A percentile compares a stretch with the other conserved stretches of the same genome.
Evolutionary conservation across 2,329 filamentous ascomycete species (phyloP).

Genomic region (Sporothrix euskadiensis): DNA sequence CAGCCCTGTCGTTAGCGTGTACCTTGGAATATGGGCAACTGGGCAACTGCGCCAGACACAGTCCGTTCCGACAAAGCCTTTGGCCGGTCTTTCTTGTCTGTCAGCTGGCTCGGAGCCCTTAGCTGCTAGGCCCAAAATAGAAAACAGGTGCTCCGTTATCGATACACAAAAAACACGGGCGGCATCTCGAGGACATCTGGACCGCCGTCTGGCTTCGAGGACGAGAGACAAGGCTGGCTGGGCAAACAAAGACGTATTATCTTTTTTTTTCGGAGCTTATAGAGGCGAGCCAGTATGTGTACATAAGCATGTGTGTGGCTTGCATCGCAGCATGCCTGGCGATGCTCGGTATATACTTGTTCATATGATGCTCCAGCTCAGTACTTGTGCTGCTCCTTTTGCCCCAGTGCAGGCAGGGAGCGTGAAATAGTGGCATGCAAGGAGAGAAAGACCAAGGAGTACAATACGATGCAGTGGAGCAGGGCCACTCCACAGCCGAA

Average conservation of each 20-base stretch:
- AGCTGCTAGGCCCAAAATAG: slow-evolving; percentile 9
- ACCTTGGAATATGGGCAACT: neutral
- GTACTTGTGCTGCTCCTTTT: neutral
- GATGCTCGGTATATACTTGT: neutral
- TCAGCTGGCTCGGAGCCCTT: slow-evolving; percentile 12
- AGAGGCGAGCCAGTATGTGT: neutral
- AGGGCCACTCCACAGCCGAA: slow-evolving; percentile 4
- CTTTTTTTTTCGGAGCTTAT: neutral
- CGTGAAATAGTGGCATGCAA: neutral
- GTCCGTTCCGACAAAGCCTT: neutral
- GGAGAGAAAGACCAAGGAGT: neutral
- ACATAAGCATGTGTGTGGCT: neutral
- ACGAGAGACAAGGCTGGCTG: neutral
- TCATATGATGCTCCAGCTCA: neutral
- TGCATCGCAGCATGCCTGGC: neutral
- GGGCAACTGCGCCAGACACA: neutral
- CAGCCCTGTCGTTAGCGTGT: slow-evolving; percentile 1
- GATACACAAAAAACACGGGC: neutral
- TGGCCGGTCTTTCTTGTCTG: slow-evolving; percentile 16
- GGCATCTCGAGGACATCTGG: neutral
- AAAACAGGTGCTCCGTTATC: neutral
- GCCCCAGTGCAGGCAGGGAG: neutral
- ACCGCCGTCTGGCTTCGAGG: neutral
- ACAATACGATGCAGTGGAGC: slow-evolving; percentile 4
- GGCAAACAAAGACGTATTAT: neutral